Conservation (phyloP, 2,329 filamentous ascomycete genomes). For the Cadophora malorum region DNA sequence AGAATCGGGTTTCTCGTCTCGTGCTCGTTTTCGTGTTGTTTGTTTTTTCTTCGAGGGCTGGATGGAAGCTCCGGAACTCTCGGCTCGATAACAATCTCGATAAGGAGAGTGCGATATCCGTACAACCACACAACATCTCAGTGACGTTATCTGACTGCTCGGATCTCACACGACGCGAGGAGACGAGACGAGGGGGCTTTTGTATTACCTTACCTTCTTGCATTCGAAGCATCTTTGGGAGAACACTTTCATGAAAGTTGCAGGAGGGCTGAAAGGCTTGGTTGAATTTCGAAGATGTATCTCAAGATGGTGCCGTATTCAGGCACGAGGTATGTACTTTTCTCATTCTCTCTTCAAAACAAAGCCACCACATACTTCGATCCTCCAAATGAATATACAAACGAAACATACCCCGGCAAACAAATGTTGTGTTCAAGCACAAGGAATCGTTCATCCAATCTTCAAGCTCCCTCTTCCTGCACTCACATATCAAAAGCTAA, state of each 20-base stretch:
- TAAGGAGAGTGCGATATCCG: not conserved
- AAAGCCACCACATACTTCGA: not conserved
- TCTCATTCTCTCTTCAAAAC: not conserved
- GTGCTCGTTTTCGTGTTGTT: not conserved
- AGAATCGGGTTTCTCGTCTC: not conserved
- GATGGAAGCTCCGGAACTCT: constrained; percentile 3
- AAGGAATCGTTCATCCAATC: not conserved
- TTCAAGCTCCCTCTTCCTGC: not conserved
- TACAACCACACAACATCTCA: not conserved
- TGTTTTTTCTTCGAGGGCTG: not conserved
- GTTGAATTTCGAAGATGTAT: not conserved
- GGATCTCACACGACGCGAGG: constrained; percentile 5
- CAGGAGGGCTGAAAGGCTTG: not conserved
- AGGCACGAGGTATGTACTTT: constrained; percentile 14
- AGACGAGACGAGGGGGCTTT: not conserved
- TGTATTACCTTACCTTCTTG: not conserved
- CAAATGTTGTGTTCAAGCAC: not conserved
- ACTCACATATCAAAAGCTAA: constrained; percentile 2
- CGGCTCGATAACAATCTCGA: constrained; percentile 6
- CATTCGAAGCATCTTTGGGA: not conserved
- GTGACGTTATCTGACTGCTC: not conserved
- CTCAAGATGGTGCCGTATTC: constrained; percentile 20
- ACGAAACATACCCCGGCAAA: not conserved
- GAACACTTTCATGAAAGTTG: not conserved
- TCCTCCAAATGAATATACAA: not conserved